A percentile compares a stretch with the other conserved stretches of the same genome.
These are phyloP conservation scores for Pulveroboletus sp. DNA, from an alignment of 768 basidiomycete genomes.

Conservation along the genomic window DNA sequence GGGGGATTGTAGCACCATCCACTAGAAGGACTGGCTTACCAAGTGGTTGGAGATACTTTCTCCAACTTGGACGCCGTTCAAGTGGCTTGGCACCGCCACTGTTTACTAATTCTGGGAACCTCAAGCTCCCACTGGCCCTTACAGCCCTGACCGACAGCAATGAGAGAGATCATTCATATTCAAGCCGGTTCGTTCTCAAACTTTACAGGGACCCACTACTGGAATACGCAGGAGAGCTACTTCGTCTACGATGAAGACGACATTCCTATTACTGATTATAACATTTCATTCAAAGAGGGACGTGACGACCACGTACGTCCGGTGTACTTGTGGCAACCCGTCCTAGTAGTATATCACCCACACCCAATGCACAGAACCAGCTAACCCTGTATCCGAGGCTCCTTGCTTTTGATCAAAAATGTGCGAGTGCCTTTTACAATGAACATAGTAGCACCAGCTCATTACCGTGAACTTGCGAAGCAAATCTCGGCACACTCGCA, in stretches of 20 bases:
- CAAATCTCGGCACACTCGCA: constrained; percentile 60
- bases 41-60: not conserved
- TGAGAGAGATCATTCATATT: constrained; percentile 77
- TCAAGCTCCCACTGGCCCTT: not conserved
- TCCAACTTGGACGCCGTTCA: too few relatives aligned
- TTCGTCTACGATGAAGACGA: constrained; percentile 45
- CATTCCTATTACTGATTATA: constrained; percentile 43
- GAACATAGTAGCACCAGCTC: constrained; percentile 3
- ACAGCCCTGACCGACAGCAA: constrained; percentile 21
- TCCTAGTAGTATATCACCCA: not conserved
- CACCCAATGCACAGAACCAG: constrained; percentile 23
- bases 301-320: constrained; percentile 43
- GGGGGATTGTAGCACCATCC: too few relatives aligned
- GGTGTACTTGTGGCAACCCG: not conserved
- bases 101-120: constrained; percentile 3
- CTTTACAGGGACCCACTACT: constrained; percentile 71
- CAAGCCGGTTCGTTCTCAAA: constrained; percentile 69
- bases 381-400: constrained; percentile 55
- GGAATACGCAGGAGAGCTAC: constrained; percentile 77
- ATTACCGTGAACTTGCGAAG: constrained; percentile 32
- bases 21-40: not conserved
- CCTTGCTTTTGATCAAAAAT: constrained; percentile 63
- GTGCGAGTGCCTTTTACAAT: constrained; percentile 29
- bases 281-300: constrained; percentile 66
- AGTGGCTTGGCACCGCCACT: too few relatives aligned